Percentiles rank a stretch among this genome's conserved stretches.
These are phyloP conservation scores for Trichoderma aggressivum DNA, from an alignment of 2,329 filamentous ascomycete genomes.

Conservation along the genomic window DNA sequence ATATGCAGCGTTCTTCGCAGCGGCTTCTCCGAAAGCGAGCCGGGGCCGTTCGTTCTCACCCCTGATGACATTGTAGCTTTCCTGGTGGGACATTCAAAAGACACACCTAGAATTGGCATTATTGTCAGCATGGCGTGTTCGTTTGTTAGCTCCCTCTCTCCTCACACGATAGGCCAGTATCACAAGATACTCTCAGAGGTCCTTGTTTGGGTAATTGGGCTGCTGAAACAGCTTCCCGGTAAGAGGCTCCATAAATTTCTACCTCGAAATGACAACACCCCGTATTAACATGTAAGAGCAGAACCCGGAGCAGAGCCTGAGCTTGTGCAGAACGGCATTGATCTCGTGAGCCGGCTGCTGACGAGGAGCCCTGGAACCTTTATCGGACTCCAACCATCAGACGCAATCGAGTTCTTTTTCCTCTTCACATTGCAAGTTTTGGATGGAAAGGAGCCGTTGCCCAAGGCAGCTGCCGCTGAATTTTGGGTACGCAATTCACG, in stretches of 20 bases:
- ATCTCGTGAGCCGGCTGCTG: slow-evolving; percentile 65
- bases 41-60: slow-evolving; percentile 75
- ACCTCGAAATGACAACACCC: background rate
- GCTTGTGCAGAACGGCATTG: slow-evolving; percentile 69
- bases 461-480: slow-evolving; percentile 68
- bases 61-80: slow-evolving; percentile 63
- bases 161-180: slow-evolving; percentile 42
- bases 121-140: slow-evolving; percentile 70
- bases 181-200: slow-evolving; percentile 49
- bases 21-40: slow-evolving; percentile 70
- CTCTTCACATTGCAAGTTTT: slow-evolving; percentile 69
- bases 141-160: slow-evolving; percentile 60
- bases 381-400: slow-evolving; percentile 53
- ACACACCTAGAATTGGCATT: slow-evolving; percentile 64
- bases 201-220: slow-evolving; percentile 58
- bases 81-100: slow-evolving; percentile 55
- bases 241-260: slow-evolving; percentile 23
- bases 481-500: slow-evolving; percentile 61
- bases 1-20: slow-evolving; percentile 69
- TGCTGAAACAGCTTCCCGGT: slow-evolving; percentile 63
- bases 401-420: slow-evolving; percentile 63
- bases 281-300: slow-evolving; percentile 35
- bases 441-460: slow-evolving; percentile 67
- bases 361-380: slow-evolving; percentile 60
- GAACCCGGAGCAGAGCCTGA: slow-evolving; percentile 69